These are phyloP conservation scores for Tuber umbilicatum DNA, from an alignment of 495 filamentous ascomycete genomes.

Conservation along the genomic window DNA sequence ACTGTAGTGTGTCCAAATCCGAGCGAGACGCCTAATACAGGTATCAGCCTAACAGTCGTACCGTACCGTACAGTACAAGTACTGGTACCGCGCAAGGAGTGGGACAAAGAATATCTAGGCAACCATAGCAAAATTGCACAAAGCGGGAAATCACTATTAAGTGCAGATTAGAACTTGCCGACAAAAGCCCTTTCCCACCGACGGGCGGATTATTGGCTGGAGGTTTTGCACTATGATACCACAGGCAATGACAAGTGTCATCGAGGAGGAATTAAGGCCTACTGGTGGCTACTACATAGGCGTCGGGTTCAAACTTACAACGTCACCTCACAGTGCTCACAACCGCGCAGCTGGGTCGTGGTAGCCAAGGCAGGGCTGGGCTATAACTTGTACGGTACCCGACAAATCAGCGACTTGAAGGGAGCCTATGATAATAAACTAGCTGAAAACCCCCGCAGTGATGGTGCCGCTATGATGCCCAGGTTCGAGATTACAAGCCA, in stretches of 20 bases:
- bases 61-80: too few species aligned
- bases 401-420: background rate
- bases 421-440: background rate
- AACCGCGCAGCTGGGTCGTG: background rate
- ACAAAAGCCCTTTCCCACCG: background rate
- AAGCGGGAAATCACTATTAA: background rate
- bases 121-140: background rate
- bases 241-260: background rate
- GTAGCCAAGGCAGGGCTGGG: background rate
- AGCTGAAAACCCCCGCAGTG: background rate
- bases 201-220: background rate
- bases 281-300: background rate
- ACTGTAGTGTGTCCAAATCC: background rate
- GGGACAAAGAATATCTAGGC: background rate
- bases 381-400: background rate
- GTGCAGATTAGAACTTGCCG: background rate
- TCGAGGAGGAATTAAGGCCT: background rate
- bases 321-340: background rate
- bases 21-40: background rate
- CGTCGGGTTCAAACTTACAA: background rate
- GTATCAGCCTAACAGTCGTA: background rate
- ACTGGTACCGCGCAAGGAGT: background rate
- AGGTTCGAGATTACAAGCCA: background rate
- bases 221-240: background rate
- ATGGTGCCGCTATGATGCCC: too few species aligned